Conservation (phyloP, 805 yeast species). For the Candida gorgasii region DNA sequence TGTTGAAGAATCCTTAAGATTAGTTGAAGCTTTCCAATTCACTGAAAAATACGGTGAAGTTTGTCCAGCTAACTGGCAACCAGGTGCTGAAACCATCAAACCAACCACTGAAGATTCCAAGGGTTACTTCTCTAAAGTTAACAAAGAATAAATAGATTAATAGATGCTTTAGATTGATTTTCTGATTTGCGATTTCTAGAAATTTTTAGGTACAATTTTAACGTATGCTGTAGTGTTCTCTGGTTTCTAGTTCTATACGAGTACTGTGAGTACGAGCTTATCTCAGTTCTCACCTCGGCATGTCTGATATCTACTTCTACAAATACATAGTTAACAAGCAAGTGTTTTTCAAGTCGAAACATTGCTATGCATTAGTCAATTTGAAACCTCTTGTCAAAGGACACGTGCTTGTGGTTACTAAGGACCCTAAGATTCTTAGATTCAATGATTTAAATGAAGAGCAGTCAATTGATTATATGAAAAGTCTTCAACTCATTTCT, state of each 20-base stretch:
- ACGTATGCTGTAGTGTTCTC: background rate
- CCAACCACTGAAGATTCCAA: conserved; percentile 85
- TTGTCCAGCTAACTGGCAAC: conserved; percentile 98
- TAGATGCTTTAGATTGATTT: conserved; percentile 1
- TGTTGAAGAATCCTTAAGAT: conserved; percentile 96
- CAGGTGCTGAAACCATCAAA: conserved; percentile 81
- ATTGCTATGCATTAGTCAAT: conserved; percentile 85
- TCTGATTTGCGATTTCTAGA: background rate
- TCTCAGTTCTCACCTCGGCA: background rate
- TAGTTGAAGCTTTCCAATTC: conserved; percentile 99
- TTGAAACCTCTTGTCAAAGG: conserved; percentile 92
- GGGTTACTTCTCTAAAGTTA: conserved; percentile 89
- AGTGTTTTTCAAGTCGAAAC: conserved; percentile 58
- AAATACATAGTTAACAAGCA: conserved; percentile 57
- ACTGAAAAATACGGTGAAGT: conserved; percentile 99
- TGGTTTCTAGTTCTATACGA: too few species aligned
- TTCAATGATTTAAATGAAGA: conserved; percentile 69
- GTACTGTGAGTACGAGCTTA: too few species aligned
- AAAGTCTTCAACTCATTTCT: conserved; percentile 70
- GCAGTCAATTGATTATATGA: conserved; percentile 78
- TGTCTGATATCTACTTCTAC: conserved; percentile 45
- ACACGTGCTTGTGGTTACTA: conserved; percentile 86
- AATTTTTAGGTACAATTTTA: too few species aligned
- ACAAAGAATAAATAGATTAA: conserved; percentile 33
- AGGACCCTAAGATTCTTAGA: conserved; percentile 58